Evolutionary conservation across 2,329 filamentous ascomycete species (phyloP), one percentile per base, ranked within the genome.

Genomic region (Cercospora sp.): DNA sequence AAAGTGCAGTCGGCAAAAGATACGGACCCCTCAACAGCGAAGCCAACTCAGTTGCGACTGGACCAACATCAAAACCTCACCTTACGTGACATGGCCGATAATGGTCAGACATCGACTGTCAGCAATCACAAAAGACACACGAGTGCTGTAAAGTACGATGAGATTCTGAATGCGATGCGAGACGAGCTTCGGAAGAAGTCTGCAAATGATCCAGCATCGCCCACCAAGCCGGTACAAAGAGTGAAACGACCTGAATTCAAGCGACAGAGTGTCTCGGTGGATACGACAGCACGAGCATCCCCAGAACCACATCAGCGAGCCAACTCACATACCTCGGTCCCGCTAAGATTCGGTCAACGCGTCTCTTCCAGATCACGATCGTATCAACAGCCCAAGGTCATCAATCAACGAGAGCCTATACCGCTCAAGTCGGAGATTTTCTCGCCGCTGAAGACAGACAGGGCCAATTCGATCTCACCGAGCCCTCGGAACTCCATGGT

Each of bases 151-250:
- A 72, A 72, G 53, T 79, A 79, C 60, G 75, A 77, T 60, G 74
- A 76, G 8, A 76, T 78, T 55, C 65, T 79, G n/a, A 73, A 74
- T 16, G 69, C 75, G 10, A 77, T 79, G 77, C 73, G 75, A n/a
- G 76, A 77, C 51, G 74, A 76, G 60, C 65, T 79, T 26, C 72
- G 76, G 6, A 73, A 69, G 58, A 72, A 71, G 66, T 60, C 69
- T 66, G 65, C 61, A 20, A 67, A 65, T 7, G 69, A 69, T 63
- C 55, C 67, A 31, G 57, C 58, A 55, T 68, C 65, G 18, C 61
- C 65, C 20, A 66, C 59, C 13, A 67, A 72, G 31, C 62, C 66
- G 3, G 66, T 65, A 3, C 62, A 68, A 51, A 63, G 66, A 28
- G 57, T 67, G 39, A 60, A 62, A 31, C 63, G 68, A 58, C 69